Conservation (phyloP, 805 yeast species). For the Nakazawaea holstii region DNA sequence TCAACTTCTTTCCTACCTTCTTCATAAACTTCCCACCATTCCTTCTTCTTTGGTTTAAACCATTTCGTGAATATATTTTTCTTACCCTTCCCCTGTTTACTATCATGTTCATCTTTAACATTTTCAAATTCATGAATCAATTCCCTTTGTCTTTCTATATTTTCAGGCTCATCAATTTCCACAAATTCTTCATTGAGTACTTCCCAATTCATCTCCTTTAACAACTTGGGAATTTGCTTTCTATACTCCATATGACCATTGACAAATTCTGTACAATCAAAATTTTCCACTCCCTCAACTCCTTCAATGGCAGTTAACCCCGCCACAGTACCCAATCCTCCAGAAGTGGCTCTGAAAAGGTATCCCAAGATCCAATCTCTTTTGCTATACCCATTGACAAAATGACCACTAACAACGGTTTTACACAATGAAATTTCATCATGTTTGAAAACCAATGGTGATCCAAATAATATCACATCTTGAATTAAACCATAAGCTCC, state of each 20-base stretch:
- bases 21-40: slow-evolving; percentile 54
- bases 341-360: slow-evolving; percentile 90
- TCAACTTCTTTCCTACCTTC: slow-evolving; percentile 29
- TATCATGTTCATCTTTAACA: slow-evolving; percentile 58
- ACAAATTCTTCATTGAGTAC: slow-evolving; percentile 86
- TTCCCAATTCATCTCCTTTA: slow-evolving; percentile 68
- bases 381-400: slow-evolving; percentile 84
- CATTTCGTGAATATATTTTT: slow-evolving; percentile 43
- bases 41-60: slow-evolving; percentile 43
- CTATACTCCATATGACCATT: slow-evolving; percentile 98
- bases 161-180: slow-evolving; percentile 95
- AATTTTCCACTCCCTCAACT: slow-evolving; percentile 67
- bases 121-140: slow-evolving; percentile 82
- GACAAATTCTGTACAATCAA: slow-evolving; percentile 80
- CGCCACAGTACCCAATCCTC: slow-evolving; percentile 87
- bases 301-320: slow-evolving; percentile 76
- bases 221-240: slow-evolving; percentile 80
- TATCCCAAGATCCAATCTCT: slow-evolving; percentile 97
- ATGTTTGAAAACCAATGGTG: slow-evolving; percentile 74
- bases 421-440: slow-evolving; percentile 78
- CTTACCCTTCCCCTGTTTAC: slow-evolving; percentile 20
- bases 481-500: slow-evolving; percentile 88
- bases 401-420: slow-evolving; percentile 83
- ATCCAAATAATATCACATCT: slow-evolving; percentile 81
- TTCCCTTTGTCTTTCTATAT: slow-evolving; percentile 83